Conservation (phyloP, 768 basidiomycete genomes). For the Tremella fuciformis region DNA sequence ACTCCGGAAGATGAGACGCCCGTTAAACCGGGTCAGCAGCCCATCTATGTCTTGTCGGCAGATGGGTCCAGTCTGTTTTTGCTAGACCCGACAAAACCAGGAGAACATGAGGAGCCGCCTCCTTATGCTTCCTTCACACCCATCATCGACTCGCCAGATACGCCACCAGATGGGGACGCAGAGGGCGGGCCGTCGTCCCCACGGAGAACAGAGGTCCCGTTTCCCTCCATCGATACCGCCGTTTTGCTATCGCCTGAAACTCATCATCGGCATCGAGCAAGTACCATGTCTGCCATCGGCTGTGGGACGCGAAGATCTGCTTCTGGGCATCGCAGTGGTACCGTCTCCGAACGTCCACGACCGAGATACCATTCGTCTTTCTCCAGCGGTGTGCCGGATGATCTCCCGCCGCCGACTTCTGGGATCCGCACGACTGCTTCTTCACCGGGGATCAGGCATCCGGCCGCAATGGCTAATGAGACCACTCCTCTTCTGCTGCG, state of each 20-base stretch:
- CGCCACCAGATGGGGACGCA: background rate
- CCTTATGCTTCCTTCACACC: conserved; percentile 36
- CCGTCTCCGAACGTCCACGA: background rate
- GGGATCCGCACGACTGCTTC: conserved; percentile 15
- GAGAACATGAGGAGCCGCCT: conserved; percentile 37
- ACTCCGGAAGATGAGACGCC: background rate
- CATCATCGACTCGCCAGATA: background rate
- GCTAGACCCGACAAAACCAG: conserved; percentile 37
- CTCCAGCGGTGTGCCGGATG: background rate
- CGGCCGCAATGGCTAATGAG: conserved; percentile 15
- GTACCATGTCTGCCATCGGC: conserved; percentile 24
- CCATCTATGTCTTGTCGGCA: conserved; percentile 47
- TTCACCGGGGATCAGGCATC: conserved; percentile 1
- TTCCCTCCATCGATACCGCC: conserved; percentile 6
- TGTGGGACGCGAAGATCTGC: background rate
- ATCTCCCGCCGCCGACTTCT: background rate
- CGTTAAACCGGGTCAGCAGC: conserved; percentile 8
- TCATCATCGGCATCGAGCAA: conserved; percentile 22
- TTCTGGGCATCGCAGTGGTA: conserved; percentile 6
- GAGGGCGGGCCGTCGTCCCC: background rate
- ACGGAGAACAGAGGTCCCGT: background rate
- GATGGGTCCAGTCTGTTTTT: conserved; percentile 47
- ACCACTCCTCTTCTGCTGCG: conserved; percentile 23
- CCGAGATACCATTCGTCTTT: conserved; percentile 11
- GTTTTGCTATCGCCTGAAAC: conserved; percentile 1